phyloP scores from a whole-genome alignment of 2,329 filamentous ascomycete genomes.

The Cryphonectria parasitica region DNA sequence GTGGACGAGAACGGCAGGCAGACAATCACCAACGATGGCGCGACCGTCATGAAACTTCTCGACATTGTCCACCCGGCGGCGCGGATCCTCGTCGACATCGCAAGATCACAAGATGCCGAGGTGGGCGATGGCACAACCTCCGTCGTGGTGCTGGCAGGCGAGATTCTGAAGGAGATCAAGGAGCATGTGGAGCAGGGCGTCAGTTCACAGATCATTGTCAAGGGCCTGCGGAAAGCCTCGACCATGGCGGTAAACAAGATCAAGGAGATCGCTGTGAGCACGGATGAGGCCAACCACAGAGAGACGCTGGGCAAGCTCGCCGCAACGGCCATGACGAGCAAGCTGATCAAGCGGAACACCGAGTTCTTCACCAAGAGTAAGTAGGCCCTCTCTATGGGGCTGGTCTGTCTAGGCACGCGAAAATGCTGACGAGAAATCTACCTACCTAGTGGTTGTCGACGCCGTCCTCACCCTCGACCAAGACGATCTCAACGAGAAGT shows the following conservation, averaged over 20 bases:
- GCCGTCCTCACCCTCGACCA: constrained; percentile 95
- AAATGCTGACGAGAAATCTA: constrained; percentile 43
- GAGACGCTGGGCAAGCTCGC: constrained; percentile 90
- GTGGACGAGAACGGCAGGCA: constrained; percentile 94
- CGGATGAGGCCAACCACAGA: constrained; percentile 78
- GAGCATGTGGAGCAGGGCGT: constrained; percentile 96
- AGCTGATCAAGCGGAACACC: constrained; percentile 96
- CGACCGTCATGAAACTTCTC: constrained; percentile 99
- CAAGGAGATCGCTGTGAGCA: constrained; percentile 93
- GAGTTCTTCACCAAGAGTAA: constrained; percentile 96
- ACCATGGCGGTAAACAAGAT: constrained; percentile 97
- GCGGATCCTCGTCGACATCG: constrained; percentile 96
- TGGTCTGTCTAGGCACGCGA: background rate
- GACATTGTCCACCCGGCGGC: constrained; percentile 98
- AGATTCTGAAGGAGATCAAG: constrained; percentile 95
- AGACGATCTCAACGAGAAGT: constrained; percentile 94
- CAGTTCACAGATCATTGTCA: constrained; percentile 96
- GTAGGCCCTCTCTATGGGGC: constrained; percentile 33
- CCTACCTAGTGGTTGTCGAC: constrained; percentile 80
- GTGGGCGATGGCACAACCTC: constrained; percentile 98
- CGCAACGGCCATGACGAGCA: constrained; percentile 98
- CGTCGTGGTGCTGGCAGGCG: constrained; percentile 94
- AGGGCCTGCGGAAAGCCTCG: constrained; percentile 86
- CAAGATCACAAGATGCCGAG: constrained; percentile 97
- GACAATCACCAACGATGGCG: constrained; percentile 98